These are phyloP conservation scores for Hordeum pubiflorum DNA, from an alignment of 202 grass and related monocot genomes.

Conservation along the genomic window DNA sequence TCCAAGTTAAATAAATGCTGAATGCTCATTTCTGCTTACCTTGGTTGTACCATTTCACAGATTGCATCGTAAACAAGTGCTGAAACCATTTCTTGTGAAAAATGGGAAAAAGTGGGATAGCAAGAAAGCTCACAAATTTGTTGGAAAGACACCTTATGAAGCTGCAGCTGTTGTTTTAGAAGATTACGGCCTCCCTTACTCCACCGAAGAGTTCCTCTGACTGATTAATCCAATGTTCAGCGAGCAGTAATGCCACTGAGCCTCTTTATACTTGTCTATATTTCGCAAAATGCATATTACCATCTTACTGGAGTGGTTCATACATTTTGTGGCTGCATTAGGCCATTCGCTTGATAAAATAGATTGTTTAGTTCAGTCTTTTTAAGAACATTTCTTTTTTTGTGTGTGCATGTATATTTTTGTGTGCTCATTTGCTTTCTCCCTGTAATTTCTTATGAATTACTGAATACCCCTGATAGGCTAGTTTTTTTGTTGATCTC, in stretches of 20 bases:
- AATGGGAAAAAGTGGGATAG: conserved; percentile 84
- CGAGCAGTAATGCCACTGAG: conserved; percentile 55
- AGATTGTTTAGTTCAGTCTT: not conserved
- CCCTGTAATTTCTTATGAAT: not conserved
- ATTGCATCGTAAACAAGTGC: conserved; percentile 61
- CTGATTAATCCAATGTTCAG: conserved; percentile 66
- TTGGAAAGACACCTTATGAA: conserved; percentile 80
- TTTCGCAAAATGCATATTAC: not conserved
- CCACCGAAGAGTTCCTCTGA: conserved; percentile 68
- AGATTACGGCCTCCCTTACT: conserved; percentile 78
- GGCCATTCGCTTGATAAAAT: not conserved
- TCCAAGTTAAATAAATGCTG: not conserved
- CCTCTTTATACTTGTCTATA: not conserved
- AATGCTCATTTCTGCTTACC: not conserved
- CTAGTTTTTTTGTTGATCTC: not conserved
- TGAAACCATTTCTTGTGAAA: conserved; percentile 60
- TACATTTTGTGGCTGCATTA: conserved; percentile 3
- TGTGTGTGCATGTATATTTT: not conserved
- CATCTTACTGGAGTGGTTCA: not conserved
- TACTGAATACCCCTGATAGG: conserved; percentile 6
- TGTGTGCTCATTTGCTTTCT: not conserved
- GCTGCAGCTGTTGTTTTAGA: conserved; percentile 64
- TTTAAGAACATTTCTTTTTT: too few relatives aligned
- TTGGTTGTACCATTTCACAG: conserved; percentile 41
- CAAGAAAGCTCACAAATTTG: conserved; percentile 59